Evolutionary conservation across 169 alveolate genomes (phyloP).

Genomic region (Eimeria praecox): DNA sequence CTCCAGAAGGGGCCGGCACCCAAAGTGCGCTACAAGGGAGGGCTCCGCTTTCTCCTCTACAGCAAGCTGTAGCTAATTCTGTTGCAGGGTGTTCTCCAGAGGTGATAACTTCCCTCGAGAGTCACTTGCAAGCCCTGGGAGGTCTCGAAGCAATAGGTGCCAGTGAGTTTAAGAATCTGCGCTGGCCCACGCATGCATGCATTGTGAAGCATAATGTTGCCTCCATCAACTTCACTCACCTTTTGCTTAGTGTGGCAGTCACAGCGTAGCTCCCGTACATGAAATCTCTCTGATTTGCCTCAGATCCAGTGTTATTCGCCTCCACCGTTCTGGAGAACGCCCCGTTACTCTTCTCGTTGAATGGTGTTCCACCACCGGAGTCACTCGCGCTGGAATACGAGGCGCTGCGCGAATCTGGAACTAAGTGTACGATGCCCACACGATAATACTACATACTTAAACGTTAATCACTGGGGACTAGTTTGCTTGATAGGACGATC

Average conservation of each 20-base stretch:
- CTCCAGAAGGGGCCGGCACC: not conserved
- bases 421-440: slow-evolving; percentile 12
- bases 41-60: slow-evolving; percentile 1
- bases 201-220: not conserved
- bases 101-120: not conserved
- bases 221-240: not conserved
- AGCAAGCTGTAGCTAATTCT: not conserved
- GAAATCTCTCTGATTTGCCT: not conserved
- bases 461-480: not conserved
- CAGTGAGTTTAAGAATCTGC: not conserved
- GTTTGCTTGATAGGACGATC: not conserved
- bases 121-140: slow-evolving; percentile 61
- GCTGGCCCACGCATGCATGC: not conserved
- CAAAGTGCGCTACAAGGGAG: not conserved
- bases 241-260: not conserved
- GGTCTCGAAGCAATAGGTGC: slow-evolving; percentile 4
- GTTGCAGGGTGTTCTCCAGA: slow-evolving; percentile 1
- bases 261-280: not conserved
- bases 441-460: not conserved
- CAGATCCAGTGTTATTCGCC: slow-evolving; percentile 47
- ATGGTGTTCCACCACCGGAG: slow-evolving; percentile 15
- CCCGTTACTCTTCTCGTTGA: slow-evolving; percentile 31
- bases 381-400: slow-evolving; percentile 5
- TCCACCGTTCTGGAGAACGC: slow-evolving; percentile 57
- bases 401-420: slow-evolving; percentile 29